Conservation (phyloP, 116 monocot genomes). For the Cymodocea nodosa region DNA sequence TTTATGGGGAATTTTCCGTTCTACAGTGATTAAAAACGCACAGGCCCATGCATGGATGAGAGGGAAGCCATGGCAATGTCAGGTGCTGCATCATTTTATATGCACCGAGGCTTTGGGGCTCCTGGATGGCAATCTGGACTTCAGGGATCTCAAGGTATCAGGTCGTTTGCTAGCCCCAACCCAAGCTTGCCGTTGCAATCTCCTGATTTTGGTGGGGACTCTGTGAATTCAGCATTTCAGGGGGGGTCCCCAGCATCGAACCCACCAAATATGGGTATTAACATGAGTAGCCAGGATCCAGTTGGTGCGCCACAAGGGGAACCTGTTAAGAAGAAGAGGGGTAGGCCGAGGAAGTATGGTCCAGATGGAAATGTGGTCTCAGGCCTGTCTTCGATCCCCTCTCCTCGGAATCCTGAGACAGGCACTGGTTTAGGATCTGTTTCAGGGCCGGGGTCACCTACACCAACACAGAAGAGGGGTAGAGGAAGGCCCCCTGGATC, state of each 20-base stretch:
- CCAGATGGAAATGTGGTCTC: constrained; percentile 21
- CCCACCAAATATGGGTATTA: constrained; percentile 5
- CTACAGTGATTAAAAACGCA: neutral
- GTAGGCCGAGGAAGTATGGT: constrained; percentile 40
- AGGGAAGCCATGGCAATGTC: constrained; percentile 36
- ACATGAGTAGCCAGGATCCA: constrained; percentile 1
- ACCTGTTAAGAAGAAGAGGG: constrained; percentile 43
- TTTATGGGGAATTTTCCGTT: constrained; percentile 2
- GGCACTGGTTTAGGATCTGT: constrained; percentile 2
- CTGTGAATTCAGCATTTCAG: constrained; percentile 20
- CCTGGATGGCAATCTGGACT: constrained; percentile 14
- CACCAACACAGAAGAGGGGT: constrained; percentile 15
- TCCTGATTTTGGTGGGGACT: constrained; percentile 9
- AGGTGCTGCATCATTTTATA: constrained; percentile 19
- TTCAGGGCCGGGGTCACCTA: constrained; percentile 8
- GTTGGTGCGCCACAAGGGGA: constrained; percentile 7
- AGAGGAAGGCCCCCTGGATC: constrained; percentile 62
- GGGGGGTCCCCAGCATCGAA: constrained; percentile 18
- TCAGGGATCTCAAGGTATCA: constrained; percentile 6
- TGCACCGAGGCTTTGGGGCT: constrained; percentile 15
- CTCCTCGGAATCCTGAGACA: constrained; percentile 5
- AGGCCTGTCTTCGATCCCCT: constrained; percentile 20
- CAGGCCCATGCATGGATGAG: constrained; percentile 37
- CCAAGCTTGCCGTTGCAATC: constrained; percentile 3
- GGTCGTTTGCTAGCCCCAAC: constrained; percentile 13